phyloP scores from a whole-genome alignment of 305 asterid species.

The Rubia balearica region DNA sequence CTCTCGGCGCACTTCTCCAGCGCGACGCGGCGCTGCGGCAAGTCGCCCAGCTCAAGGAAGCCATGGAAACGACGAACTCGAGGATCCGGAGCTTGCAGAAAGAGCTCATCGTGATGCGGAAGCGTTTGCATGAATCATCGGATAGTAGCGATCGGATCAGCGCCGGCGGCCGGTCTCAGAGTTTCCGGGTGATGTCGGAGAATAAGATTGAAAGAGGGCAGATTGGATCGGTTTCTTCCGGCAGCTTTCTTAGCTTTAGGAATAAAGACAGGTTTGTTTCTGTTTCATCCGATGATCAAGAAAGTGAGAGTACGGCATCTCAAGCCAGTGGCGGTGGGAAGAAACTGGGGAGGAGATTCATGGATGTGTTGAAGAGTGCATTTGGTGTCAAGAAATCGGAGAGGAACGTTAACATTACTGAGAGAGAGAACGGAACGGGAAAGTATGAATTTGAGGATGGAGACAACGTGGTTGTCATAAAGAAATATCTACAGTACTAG shows the following conservation, averaged over 20 bases:
- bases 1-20: slow-evolving; percentile 60
- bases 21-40: slow-evolving; percentile 72
- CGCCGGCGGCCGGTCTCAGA: slow-evolving; percentile 32
- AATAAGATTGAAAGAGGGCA: slow-evolving; percentile 29
- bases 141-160: slow-evolving; percentile 17
- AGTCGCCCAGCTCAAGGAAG: slow-evolving; percentile 53
- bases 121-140: slow-evolving; percentile 34
- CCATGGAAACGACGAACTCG: slow-evolving; percentile 54
- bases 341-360: slow-evolving; percentile 42
- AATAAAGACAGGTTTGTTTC: slow-evolving; percentile 19
- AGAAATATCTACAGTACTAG: slow-evolving; percentile 36
- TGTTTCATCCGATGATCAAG: slow-evolving; percentile 40
- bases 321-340: slow-evolving; percentile 18
- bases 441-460: slow-evolving; percentile 20
- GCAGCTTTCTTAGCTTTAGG: slow-evolving; percentile 18
- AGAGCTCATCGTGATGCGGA: slow-evolving; percentile 54
- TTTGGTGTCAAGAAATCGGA: slow-evolving; percentile 36
- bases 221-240: slow-evolving; percentile 30
- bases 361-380: slow-evolving; percentile 49
- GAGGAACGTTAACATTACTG: slow-evolving; percentile 16
- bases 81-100: slow-evolving; percentile 58
- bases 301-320: not conserved
- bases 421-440: not conserved
- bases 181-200: slow-evolving; percentile 36
- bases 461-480: slow-evolving; percentile 30